Conservation (phyloP, 768 basidiomycete species). For the Artomyces pyxidatus region DNA sequence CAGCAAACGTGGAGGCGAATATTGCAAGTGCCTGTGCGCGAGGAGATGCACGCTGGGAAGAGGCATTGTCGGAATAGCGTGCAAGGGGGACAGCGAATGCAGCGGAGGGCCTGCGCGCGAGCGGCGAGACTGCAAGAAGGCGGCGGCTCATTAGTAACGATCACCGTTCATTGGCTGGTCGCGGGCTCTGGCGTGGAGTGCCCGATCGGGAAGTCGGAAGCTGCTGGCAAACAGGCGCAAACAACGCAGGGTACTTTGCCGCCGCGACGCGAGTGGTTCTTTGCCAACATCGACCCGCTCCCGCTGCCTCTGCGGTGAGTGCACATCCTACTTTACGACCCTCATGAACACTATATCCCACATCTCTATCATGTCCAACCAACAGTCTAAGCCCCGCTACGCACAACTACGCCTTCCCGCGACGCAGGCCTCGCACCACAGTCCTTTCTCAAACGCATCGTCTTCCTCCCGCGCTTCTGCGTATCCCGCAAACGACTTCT, state of each 20-base stretch:
- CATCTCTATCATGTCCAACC: neutral
- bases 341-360: slow-evolving; percentile 5
- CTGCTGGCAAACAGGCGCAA: slow-evolving; percentile 20
- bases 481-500: no score
- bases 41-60: neutral
- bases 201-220: slow-evolving; percentile 11
- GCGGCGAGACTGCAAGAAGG: neutral
- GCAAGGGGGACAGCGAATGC: neutral
- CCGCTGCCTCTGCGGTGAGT: slow-evolving; percentile 1
- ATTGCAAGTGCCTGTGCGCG: slow-evolving; percentile 11
- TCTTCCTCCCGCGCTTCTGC: no score
- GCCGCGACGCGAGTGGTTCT: no score
- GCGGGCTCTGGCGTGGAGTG: slow-evolving; percentile 9
- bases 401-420: neutral
- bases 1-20: slow-evolving; percentile 30
- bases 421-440: neutral
- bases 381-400: neutral
- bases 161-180: no score
- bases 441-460: no score
- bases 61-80: neutral
- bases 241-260: slow-evolving; percentile 3
- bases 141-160: neutral
- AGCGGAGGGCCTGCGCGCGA: neutral
- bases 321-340: slow-evolving; percentile 4
- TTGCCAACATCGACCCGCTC: neutral